Percentiles rank a stretch among this genome's conserved stretches.
Evolutionary conservation across 73 alveolate species (phyloP).

Genomic region (Symbiodinium pilosum): DNA sequence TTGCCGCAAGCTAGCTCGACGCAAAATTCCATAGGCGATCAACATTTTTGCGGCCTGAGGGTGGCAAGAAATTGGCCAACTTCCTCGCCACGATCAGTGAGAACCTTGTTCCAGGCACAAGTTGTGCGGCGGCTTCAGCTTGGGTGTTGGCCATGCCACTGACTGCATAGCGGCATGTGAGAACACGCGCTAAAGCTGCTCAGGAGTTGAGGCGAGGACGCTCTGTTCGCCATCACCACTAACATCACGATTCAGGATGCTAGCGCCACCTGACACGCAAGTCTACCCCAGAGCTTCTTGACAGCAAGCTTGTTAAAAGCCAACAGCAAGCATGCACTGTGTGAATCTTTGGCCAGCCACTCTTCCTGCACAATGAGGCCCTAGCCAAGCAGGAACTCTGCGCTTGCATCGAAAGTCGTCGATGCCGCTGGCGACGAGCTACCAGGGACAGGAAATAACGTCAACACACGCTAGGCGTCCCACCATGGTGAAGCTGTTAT

Average conservation of each 20-base stretch:
- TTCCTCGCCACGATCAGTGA: slow-evolving; percentile 37
- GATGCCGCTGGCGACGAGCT: neutral
- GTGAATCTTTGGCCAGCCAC: too few relatives aligned
- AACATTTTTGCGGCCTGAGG: slow-evolving; percentile 7
- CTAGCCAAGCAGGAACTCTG: neutral
- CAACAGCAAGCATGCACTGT: too few relatives aligned
- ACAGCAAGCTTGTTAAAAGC: too few relatives aligned
- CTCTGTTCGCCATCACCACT: neutral
- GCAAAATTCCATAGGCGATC: too few relatives aligned
- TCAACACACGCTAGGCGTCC: too few relatives aligned
- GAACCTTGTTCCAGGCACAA: neutral
- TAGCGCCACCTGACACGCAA: neutral
- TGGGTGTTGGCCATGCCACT: neutral
- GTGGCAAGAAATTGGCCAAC: slow-evolving; percentile 55
- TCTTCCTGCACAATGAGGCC: too few relatives aligned
- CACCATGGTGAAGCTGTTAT: too few relatives aligned
- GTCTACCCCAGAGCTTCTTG: too few relatives aligned
- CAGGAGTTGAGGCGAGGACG: neutral
- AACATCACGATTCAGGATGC: neutral
- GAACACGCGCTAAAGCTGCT: too few relatives aligned
- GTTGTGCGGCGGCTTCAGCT: neutral
- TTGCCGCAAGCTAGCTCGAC: too few relatives aligned
- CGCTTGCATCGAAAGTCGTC: neutral
- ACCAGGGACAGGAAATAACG: neutral
- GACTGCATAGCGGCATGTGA: neutral